Percentiles rank a stretch among this genome's conserved stretches.
phyloP scores from a whole-genome alignment of 192 early-diverging fungal genomes.

The Allomyces javanicus region DNA sequence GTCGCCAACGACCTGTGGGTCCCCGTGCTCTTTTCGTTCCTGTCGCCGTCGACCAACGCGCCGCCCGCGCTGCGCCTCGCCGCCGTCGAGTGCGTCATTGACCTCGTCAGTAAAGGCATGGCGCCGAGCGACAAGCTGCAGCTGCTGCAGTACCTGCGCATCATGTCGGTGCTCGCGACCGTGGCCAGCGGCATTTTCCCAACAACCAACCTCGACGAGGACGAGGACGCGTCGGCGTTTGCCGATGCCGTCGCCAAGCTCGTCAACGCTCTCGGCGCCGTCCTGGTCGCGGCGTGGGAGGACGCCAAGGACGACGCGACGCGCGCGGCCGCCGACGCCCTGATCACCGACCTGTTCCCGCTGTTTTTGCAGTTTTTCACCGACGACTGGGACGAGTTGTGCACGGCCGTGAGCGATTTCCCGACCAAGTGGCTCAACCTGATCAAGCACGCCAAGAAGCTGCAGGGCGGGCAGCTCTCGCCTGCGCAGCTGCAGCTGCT shows the following conservation, averaged over 20 bases:
- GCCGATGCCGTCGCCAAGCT: background rate
- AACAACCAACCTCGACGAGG: background rate
- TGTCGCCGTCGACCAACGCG: conserved; percentile 13
- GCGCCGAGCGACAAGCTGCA: conserved; percentile 67
- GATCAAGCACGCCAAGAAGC: background rate
- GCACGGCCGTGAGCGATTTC: background rate
- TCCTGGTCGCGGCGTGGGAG: background rate
- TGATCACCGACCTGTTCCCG: background rate
- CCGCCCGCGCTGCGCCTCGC: conserved; percentile 37
- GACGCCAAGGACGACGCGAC: no score
- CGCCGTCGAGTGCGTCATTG: conserved; percentile 63
- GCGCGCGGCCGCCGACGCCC: background rate
- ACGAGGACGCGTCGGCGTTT: conserved; percentile 1
- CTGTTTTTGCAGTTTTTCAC: background rate
- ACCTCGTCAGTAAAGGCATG: conserved; percentile 88
- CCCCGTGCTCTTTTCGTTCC: conserved; percentile 47
- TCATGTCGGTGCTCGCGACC: conserved; percentile 23
- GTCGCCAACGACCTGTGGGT: conserved; percentile 70
- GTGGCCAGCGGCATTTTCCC: conserved; percentile 8
- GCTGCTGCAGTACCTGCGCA: conserved; percentile 53
- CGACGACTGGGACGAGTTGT: background rate
- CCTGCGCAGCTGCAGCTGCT: background rate
- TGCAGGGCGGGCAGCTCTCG: background rate
- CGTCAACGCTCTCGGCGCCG: background rate
- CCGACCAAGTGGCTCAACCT: background rate